Base-by-base conservation (phyloP, 2,329 filamentous ascomycete species). In the Epichloe sibirici region DNA sequence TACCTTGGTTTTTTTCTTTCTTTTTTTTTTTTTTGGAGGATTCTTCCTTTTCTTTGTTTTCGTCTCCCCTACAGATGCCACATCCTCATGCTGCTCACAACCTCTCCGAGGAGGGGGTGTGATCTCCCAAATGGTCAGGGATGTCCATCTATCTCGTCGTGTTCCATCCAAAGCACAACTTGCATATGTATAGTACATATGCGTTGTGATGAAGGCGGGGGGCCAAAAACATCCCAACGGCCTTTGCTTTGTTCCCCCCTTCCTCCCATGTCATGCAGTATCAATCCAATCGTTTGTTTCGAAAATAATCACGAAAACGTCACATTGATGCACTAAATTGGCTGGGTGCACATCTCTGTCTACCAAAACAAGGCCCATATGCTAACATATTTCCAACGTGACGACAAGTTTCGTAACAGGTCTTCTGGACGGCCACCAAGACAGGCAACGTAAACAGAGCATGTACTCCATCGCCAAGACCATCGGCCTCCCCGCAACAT, bases 391-490 rank as follows among this genome's bases (percentile, higher is more conserved):
- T 28, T 35, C 37, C 31, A 40, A 31, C 38, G 3, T 15, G 25
- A 28, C 15, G 5, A 57, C 25, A 57, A 86, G 83, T 57, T 93
- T 93, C 65, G 85, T 91, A 23, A 93, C 88, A 1, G 87, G 87
- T 42, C 78, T 91, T 53, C 74, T 89, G 47, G 88, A 93, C 65
- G 79, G 83, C 47, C 82, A 85, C 60, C 83, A 85, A 66, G 78
- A 82, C 67, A 82, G 79, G 64, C 77, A 73, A 63, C 77, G 72
- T 66, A 88, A 81, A 71, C 77, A 77, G 71, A 84, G 77, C 68
- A 89, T 90, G 86, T 85, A 86, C 67, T 76, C 78, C 43, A 74
- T 85, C 25, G 85, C 84, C 55, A 82, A 79, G 65, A 80, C 76
- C 40, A 79, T 88, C 53, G 82, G 79, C 0, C 69, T 90, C 53